Percentiles rank a stretch among this genome's conserved stretches.
These are phyloP conservation scores for Xerocomellus chrysenteron DNA, from an alignment of 768 basidiomycete genomes.

Conservation along the genomic window DNA sequence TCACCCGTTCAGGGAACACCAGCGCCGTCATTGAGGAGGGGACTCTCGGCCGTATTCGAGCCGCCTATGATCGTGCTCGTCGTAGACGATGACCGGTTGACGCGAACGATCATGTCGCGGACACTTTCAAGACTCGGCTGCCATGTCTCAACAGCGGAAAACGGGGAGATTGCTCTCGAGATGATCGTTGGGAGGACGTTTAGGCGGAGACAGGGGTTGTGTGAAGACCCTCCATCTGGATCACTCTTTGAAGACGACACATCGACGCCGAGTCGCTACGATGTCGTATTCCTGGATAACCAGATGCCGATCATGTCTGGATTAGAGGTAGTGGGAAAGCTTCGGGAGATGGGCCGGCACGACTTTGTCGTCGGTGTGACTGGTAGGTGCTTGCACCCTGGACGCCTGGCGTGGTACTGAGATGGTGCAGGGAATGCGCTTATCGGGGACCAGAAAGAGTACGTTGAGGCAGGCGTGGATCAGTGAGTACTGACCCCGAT, in stretches of 20 bases:
- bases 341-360: constrained; percentile 60
- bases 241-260: neutral
- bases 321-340: constrained; percentile 58
- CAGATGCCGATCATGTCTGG: constrained; percentile 86
- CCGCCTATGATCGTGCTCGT: constrained; percentile 65
- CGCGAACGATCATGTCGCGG: constrained; percentile 77
- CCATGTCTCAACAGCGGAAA: constrained; percentile 76
- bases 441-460: constrained; percentile 68
- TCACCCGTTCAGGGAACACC: constrained; percentile 11
- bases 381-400: constrained; percentile 37
- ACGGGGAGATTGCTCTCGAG: constrained; percentile 75
- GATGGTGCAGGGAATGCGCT: constrained; percentile 49
- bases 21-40: constrained; percentile 11
- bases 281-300: constrained; percentile 61
- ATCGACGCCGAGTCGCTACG: constrained; percentile 27
- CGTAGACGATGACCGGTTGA: constrained; percentile 81
- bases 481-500: constrained; percentile 44
- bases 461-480: constrained; percentile 72
- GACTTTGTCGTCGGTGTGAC: constrained; percentile 87
- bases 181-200: constrained; percentile 52
- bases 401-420: constrained; percentile 5
- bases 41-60: constrained; percentile 37
- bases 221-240: neutral
- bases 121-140: constrained; percentile 80
- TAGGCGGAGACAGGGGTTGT: neutral